Evolutionary conservation across 2,329 filamentous ascomycete genomes (phyloP), one percentile per base, ranked within the genome.

Genomic region (Atkinsonella texensis): DNA sequence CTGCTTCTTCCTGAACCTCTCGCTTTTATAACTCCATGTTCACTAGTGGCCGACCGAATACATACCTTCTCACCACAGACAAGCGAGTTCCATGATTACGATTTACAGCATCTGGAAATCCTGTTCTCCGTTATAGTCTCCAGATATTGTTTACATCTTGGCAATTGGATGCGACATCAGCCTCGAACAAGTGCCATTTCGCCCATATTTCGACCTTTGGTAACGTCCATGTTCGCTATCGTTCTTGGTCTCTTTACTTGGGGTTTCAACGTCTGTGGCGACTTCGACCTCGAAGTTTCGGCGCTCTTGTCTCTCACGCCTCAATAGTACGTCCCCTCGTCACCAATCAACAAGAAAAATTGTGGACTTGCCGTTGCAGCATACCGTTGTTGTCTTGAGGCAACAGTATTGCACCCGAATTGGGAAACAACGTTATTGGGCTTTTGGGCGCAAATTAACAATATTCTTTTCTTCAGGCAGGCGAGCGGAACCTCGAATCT

Each of bases 381-480:
- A 28, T n/a, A 42, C 42, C 44, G 13, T 17, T 18, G 35, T 42
- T 35, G n/a, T 28, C 10, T 17, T 41, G 42, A 38, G 17, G 42
- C 20, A 47, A 46, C 31, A 17, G 39, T 18, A 32, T 18, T 50
- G 45, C 32, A 48, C 52, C 43, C 39, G 32, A 50, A 1, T 8
- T 10, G 43, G 12, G 5, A 18, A 18, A 42, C 2, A 15, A 43
- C 6, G 44, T 32, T 44, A 43, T 49, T 40, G 39, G 52, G 52
- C 52, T 33, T 47, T 53, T 32, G 50, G 48, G 52, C 52, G 52
- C 48, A 46, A 50, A 53, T 43, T 32, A 13, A 43, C 52, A 33
- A 48, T n/a, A 12, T 17, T 17, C 17, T 45, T 12, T 45, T 33
- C 3, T 45, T 17, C 18, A 45, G 52, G 44, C 44, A 42, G 20